Evolutionary conservation across 208 protist genomes (phyloP).

Genomic region (Trypanosoma theileri): DNA sequence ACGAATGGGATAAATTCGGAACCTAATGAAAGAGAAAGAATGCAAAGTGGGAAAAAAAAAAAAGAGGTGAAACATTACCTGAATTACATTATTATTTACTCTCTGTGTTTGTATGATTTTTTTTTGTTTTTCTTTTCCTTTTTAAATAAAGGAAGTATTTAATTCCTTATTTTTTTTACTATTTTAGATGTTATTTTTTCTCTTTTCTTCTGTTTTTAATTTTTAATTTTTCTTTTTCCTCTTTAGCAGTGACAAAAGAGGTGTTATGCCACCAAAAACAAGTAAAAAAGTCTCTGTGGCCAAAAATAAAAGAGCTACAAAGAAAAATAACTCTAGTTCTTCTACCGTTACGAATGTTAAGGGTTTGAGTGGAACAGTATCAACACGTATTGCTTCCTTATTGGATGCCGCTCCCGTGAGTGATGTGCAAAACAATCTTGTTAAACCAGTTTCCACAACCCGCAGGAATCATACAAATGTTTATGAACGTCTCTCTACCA

Average conservation of each 20-base stretch:
- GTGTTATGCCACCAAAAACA: slow-evolving; percentile 3
- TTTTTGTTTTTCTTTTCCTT: too few relatives aligned
- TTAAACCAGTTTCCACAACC: neutral
- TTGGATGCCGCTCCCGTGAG: slow-evolving; percentile 1
- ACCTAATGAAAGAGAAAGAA: too few relatives aligned
- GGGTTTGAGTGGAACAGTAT: neutral
- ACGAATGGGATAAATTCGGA: too few relatives aligned
- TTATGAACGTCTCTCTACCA: slow-evolving; percentile 37
- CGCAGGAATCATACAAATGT: neutral
- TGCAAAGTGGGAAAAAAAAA: too few relatives aligned
- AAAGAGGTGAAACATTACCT: too few relatives aligned
- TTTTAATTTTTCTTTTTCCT: too few relatives aligned
- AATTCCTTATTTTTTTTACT: too few relatives aligned
- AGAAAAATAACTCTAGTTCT: neutral
- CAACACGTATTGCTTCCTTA: neutral
- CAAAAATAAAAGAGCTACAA: neutral
- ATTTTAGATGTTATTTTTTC: too few relatives aligned
- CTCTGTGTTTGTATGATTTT: too few relatives aligned
- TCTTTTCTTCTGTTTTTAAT: too few relatives aligned
- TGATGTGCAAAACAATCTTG: neutral
- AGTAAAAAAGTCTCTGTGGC: neutral
- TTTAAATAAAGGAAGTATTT: too few relatives aligned
- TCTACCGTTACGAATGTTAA: neutral
- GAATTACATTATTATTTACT: too few relatives aligned
- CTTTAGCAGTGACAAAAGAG: neutral